These are phyloP conservation scores for Setaria italica DNA, from an alignment of 202 grass and related monocot species.

Conservation along the genomic window DNA sequence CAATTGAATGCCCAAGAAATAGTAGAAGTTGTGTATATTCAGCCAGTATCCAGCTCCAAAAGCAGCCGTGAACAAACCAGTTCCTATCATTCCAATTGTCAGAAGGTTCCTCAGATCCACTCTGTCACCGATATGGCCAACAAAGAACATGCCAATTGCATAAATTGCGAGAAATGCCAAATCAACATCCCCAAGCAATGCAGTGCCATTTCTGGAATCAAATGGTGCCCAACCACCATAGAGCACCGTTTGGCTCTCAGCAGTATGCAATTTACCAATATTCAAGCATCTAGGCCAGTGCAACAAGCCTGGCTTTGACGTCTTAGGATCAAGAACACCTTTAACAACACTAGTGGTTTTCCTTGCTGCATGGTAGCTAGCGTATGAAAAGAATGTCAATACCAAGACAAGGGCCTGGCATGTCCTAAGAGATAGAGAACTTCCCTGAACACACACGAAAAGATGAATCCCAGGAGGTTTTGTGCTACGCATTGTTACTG, in stretches of 20 bases:
- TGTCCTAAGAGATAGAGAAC: slow-evolving; percentile 45
- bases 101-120: slow-evolving; percentile 67
- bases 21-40: slow-evolving; percentile 69
- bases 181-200: slow-evolving; percentile 73
- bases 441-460: slow-evolving; percentile 44
- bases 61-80: slow-evolving; percentile 62
- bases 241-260: neutral
- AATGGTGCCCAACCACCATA: slow-evolving; percentile 72
- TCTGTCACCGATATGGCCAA: slow-evolving; percentile 72
- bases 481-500: slow-evolving; percentile 31
- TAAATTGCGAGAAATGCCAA: slow-evolving; percentile 69
- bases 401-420: slow-evolving; percentile 63
- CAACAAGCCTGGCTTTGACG: slow-evolving; percentile 35
- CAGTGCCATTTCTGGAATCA: slow-evolving; percentile 52
- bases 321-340: slow-evolving; percentile 67
- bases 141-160: slow-evolving; percentile 71
- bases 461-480: slow-evolving; percentile 60
- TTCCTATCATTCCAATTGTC: slow-evolving; percentile 68
- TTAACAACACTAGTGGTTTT: slow-evolving; percentile 82
- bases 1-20: slow-evolving; percentile 66
- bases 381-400: slow-evolving; percentile 69
- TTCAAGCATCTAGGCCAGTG: slow-evolving; percentile 45
- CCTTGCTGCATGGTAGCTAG: slow-evolving; percentile 72
- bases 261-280: neutral
- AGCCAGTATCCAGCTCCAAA: slow-evolving; percentile 79